Evolutionary conservation across 2,329 filamentous ascomycete genomes (phyloP), one percentile per base, ranked within the genome.

Genomic region (Colletotrichum salicis): DNA sequence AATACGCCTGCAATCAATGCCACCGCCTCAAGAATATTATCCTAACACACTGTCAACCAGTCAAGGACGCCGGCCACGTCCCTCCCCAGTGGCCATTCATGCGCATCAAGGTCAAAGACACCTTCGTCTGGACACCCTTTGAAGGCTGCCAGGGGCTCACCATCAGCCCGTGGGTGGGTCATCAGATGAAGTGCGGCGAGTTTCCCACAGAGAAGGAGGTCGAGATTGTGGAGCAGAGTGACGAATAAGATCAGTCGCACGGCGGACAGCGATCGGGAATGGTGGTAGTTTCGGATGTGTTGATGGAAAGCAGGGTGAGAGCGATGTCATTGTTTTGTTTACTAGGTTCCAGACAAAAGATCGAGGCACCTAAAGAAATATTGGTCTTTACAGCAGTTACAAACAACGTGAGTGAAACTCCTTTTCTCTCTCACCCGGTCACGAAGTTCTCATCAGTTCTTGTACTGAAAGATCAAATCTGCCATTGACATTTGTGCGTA

Each of bases 401-500:
- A 48, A 48, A 41, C 3, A 22, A 48, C 0, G 8, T 11, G 11
- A 12, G 11, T 35, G 41, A n/a, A 1, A 8, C 41, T 48, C 41
- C 6, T 4, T 48, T 48, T 8, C 19, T n/a, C 19, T 22, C 19
- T 48, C 19, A 48, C 41, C n/a, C 19, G 19, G 41, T 11, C 19
- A 10, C 19, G 1, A 10, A n/a, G 41, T 48, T 48, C 19, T n/a
- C 41, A 22, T 72, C 74, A 48, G 73, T 63, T 67, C 29, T 15
- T 54, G 10, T 37, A 37, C 6, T 55, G 13, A 22, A 54, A 57
- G 48, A 45, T 27, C 10, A 60, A 35, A 65, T 57, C 61, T 62
- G 67, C 56, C 56, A 58, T 71, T 70, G 60, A 61, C 35, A 58
- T 61, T 61, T 62, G 70, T 71, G 67, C 66, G 31, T 71, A 48